These are phyloP conservation scores for Phytophthora litchii DNA, from an alignment of 352 stramenopile species.

Conservation along the genomic window DNA sequence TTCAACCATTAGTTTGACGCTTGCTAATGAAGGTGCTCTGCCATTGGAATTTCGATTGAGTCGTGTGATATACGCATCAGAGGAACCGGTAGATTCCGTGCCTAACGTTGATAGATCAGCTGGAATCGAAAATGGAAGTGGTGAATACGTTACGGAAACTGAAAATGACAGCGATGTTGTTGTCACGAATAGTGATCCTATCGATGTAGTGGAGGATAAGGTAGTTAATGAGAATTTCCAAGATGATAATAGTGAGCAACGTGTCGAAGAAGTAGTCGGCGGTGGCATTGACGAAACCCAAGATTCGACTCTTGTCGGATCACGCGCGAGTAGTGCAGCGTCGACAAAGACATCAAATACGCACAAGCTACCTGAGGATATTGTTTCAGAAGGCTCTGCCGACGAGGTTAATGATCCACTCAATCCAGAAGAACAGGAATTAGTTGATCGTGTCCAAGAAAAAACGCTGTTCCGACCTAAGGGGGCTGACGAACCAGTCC, in stretches of 20 bases:
- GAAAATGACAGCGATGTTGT: not conserved
- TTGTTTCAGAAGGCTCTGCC: not conserved
- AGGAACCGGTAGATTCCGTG: not conserved
- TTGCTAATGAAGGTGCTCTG: conserved; percentile 81
- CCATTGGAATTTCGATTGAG: conserved; percentile 55
- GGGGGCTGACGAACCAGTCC: conserved; percentile 46
- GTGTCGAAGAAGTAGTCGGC: not conserved
- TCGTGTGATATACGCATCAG: not conserved
- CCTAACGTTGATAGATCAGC: not conserved
- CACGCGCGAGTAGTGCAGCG: conserved; percentile 7
- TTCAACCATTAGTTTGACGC: conserved; percentile 46
- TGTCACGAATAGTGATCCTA: not conserved
- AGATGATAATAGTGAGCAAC: conserved; percentile 7
- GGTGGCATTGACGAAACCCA: not conserved
- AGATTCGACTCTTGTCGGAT: not conserved
- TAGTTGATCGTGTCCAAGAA: conserved; percentile 38
- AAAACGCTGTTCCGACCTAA: conserved; percentile 47
- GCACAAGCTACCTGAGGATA: not conserved
- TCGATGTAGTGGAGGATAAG: not conserved
- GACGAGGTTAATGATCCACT: conserved; percentile 14
- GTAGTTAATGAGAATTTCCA: conserved; percentile 11
- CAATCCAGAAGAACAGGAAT: conserved; percentile 36
- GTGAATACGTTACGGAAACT: not conserved
- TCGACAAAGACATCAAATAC: not conserved
- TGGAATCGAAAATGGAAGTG: not conserved